Evolutionary conservation across 2,329 filamentous ascomycete species (phyloP).

Genomic region (Nakataea oryzae): DNA sequence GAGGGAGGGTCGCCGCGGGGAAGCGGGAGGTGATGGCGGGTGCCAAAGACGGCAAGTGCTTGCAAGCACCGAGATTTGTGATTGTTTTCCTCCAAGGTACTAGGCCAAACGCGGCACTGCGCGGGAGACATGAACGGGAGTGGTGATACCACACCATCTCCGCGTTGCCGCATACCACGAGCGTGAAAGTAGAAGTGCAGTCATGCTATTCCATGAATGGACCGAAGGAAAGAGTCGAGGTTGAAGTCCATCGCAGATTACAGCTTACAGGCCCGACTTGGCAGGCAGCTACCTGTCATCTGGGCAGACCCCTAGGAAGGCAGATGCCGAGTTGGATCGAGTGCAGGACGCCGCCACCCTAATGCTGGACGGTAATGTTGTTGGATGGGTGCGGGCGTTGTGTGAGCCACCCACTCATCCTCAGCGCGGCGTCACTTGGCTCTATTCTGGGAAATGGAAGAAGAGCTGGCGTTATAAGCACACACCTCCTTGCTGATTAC

Average conservation of each 20-base stretch:
- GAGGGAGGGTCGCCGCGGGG: no score
- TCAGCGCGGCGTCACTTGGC: not conserved
- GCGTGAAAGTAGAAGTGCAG: no score
- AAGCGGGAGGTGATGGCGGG: not conserved
- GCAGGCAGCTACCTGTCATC: not conserved
- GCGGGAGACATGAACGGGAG: not conserved
- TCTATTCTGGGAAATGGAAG: not conserved
- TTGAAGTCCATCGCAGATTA: not conserved
- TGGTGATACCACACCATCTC: not conserved
- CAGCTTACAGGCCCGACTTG: no score
- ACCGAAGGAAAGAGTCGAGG: not conserved
- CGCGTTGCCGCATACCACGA: not conserved
- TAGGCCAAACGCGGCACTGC: not conserved
- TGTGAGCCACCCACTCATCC: not conserved
- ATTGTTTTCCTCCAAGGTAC: not conserved
- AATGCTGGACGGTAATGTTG: not conserved
- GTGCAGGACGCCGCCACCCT: not conserved
- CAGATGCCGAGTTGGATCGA: not conserved
- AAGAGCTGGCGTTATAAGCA: not conserved
- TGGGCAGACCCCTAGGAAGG: not conserved
- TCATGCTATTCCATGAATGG: not conserved
- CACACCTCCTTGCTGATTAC: not conserved
- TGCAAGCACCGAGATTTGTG: not conserved
- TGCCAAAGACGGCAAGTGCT: no score
- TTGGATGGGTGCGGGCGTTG: not conserved